Percentiles rank a stretch among this genome's conserved stretches.
phyloP scores from a whole-genome alignment of 2,329 filamentous ascomycete genomes.

The Cytospora piceae region DNA sequence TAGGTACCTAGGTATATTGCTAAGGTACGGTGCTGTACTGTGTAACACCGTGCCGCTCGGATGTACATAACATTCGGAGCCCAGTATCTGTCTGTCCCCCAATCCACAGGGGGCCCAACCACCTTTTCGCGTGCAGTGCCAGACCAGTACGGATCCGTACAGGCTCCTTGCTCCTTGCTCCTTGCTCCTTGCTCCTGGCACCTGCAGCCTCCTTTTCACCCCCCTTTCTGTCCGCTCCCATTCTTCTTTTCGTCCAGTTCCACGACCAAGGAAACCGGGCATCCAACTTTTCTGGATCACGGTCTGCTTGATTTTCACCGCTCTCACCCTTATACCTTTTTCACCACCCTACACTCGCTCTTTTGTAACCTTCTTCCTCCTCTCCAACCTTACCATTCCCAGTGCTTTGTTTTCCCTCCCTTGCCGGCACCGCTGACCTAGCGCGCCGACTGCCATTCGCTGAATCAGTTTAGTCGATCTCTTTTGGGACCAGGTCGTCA shows the following conservation, averaged over 20 bases:
- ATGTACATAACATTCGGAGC: neutral
- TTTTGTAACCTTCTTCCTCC: slow-evolving; percentile 35
- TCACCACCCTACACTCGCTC: slow-evolving; percentile 28
- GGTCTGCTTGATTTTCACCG: slow-evolving; percentile 18
- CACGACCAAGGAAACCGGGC: slow-evolving; percentile 24
- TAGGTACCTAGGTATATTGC: neutral
- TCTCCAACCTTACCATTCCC: slow-evolving; percentile 31
- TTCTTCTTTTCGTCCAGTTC: slow-evolving; percentile 9
- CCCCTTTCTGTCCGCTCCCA: slow-evolving; percentile 29
- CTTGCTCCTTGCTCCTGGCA: slow-evolving; percentile 26
- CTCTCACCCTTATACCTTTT: slow-evolving; percentile 21
- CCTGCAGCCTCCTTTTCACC: slow-evolving; percentile 32
- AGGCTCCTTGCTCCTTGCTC: neutral
- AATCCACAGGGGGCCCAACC: neutral
- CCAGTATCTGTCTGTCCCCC: neutral
- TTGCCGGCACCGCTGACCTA: slow-evolving; percentile 27
- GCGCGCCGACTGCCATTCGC: slow-evolving; percentile 30
- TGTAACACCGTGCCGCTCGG: neutral
- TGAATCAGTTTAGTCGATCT: slow-evolving; percentile 22
- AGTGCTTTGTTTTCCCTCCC: slow-evolving; percentile 22
- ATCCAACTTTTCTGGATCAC: slow-evolving; percentile 25
- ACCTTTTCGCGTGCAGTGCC: neutral
- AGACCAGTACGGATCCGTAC: neutral
- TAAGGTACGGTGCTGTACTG: neutral
- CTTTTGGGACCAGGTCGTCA: slow-evolving; percentile 7